Conservation (phyloP, 2,329 filamentous ascomycete genomes). For the Penicillium sp. region DNA sequence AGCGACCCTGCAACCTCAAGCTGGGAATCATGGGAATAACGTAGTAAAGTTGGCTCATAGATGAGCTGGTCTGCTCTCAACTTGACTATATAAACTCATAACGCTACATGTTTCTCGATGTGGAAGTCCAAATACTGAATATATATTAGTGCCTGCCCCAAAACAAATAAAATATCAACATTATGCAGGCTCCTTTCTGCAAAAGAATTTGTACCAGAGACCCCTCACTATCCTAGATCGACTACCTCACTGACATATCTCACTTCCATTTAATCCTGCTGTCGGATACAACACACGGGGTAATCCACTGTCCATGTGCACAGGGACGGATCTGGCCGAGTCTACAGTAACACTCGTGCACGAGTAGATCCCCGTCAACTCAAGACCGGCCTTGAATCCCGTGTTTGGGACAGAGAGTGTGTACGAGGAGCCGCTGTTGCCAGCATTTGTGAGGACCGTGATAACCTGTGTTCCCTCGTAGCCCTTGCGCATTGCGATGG, state of each 20-base stretch:
- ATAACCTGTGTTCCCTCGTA: slow-evolving; percentile 46
- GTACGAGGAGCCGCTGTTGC: slow-evolving; percentile 33
- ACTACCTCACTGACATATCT: slow-evolving; percentile 13
- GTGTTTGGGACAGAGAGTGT: slow-evolving; percentile 32
- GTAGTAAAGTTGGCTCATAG: neutral
- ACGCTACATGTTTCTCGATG: neutral
- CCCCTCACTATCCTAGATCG: neutral
- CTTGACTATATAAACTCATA: neutral
- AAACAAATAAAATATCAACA: neutral
- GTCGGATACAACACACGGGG: slow-evolving; percentile 46
- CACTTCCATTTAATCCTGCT: slow-evolving; percentile 15
- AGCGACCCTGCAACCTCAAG: neutral
- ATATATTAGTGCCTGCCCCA: neutral
- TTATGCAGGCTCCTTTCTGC: neutral
- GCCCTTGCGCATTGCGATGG: slow-evolving; percentile 51
- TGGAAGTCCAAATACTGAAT: neutral
- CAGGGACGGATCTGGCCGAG: slow-evolving; percentile 47
- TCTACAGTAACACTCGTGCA: slow-evolving; percentile 53
- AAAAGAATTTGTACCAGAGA: neutral
- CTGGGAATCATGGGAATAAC: neutral
- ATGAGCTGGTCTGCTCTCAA: neutral
- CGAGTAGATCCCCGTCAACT: slow-evolving; percentile 34
- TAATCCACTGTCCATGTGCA: slow-evolving; percentile 50
- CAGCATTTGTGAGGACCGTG: slow-evolving; percentile 51
- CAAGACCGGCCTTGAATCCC: slow-evolving; percentile 29